Base-by-base conservation (phyloP, 768 basidiomycete genomes). In the Rhodotorula toruloides region DNA sequence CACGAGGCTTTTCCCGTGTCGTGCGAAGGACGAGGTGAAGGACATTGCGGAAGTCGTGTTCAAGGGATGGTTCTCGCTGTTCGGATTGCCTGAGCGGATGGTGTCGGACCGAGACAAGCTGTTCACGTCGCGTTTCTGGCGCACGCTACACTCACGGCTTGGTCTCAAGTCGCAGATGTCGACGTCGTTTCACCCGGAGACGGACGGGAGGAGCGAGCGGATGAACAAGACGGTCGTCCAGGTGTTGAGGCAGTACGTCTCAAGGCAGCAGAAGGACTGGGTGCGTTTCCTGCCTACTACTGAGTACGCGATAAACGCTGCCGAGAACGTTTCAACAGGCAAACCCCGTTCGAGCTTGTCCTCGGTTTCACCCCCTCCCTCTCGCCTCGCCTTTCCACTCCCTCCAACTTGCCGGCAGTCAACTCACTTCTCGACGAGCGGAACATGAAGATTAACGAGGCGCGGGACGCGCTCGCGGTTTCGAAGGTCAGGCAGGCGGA, bases 401-500 rank as follows among this genome's bases (percentile, higher is more conserved):
- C 34, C 34, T 29, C 58, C 5, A 22, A 31, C 8, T 7, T 37
- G 13, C 58, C 58, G n/a, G 25, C 36, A 6, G 58, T 39, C 29
- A 48, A 59, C 6, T 36, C 36, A 4, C 6, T 36, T 3, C 8
- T 53, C 22, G 29, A 12, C 11, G 40, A 53, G n/a, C 59, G 59
- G 2, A 6, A 31, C 14, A 14, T 31, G 13, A 5, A 10, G 29
- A 42, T 52, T 29, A 7, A 48, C 1, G 32, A 49, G 11, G 67
- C 74, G 32, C 44, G 50, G 22, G 58, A 47, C 50, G 40, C 16
- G 2, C 50, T 61, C 37, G 31, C 49, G 2, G 39, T 25, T 21
- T 67, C 36, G 54, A 74, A 36, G 64, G 54, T 76, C 1, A 14
- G 44, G 2, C 77, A 79, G 58, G 70, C 77, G 0, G 42, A 61